A percentile compares a stretch with the other conserved stretches of the same genome.
Evolutionary conservation across 2,329 filamentous ascomycete species (phyloP).

Genomic region (Aspergillus brasiliensis): DNA sequence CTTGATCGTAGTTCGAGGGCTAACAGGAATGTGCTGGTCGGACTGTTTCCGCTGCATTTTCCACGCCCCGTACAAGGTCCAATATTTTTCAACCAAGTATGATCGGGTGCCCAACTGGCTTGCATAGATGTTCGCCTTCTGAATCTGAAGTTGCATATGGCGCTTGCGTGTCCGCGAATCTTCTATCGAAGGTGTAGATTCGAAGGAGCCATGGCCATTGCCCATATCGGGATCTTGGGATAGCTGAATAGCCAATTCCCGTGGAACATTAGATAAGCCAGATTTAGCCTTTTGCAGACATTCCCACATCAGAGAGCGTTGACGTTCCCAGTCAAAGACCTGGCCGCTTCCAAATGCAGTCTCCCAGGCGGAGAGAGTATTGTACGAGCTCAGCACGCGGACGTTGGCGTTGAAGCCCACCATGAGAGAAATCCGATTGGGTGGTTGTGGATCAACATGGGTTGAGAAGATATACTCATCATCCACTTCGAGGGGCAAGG

Average conservation of each 20-base stretch:
- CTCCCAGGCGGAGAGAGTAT: slow-evolving; percentile 75
- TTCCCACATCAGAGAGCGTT: slow-evolving; percentile 71
- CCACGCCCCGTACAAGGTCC: slow-evolving; percentile 71
- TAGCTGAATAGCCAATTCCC: slow-evolving; percentile 63
- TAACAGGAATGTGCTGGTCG: slow-evolving; percentile 15
- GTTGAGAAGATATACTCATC: slow-evolving; percentile 76
- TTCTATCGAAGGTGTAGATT: slow-evolving; percentile 54
- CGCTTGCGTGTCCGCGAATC: slow-evolving; percentile 29
- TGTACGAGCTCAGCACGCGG: slow-evolving; percentile 78
- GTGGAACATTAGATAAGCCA: slow-evolving; percentile 67
- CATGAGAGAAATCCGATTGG: slow-evolving; percentile 68
- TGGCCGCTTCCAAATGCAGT: slow-evolving; percentile 78
- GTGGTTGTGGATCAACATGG: slow-evolving; percentile 70
- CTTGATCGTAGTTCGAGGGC: slow-evolving; percentile 21
- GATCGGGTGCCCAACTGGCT: slow-evolving; percentile 80
- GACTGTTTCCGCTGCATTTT: slow-evolving; percentile 27
- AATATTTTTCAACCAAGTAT: slow-evolving; percentile 84
- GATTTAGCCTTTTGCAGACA: slow-evolving; percentile 71
- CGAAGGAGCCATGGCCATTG: slow-evolving; percentile 33
- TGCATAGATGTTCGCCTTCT: slow-evolving; percentile 86
- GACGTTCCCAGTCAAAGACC: slow-evolving; percentile 74
- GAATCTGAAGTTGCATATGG: slow-evolving; percentile 76
- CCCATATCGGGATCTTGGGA: slow-evolving; percentile 36
- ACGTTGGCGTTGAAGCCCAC: slow-evolving; percentile 81
- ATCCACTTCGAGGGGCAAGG: slow-evolving; percentile 78